phyloP scores from a whole-genome alignment of 768 basidiomycete species.

The Leucocoprinus sp. region DNA sequence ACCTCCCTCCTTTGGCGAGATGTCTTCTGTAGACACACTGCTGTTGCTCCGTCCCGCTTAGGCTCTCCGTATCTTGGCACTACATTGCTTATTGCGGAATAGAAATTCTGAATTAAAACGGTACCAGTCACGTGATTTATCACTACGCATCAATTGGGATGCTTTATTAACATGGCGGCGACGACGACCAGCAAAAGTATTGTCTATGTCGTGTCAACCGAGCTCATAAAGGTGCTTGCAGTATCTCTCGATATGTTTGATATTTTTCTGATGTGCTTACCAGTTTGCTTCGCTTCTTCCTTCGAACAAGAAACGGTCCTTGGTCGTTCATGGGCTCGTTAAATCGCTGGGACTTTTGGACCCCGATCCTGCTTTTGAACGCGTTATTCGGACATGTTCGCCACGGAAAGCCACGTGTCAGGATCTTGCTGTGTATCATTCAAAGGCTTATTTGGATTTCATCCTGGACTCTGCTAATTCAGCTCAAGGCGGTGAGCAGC shows the following conservation, averaged over 20 bases:
- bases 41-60: no score
- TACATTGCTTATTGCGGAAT: no score
- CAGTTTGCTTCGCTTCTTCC: slow-evolving; percentile 48
- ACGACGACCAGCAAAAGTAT: slow-evolving; percentile 14
- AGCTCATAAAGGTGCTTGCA: slow-evolving; percentile 40
- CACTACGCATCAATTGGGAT: no score
- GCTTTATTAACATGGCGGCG: background rate
- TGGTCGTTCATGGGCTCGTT: slow-evolving; percentile 58
- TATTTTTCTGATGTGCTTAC: background rate
- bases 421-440: slow-evolving; percentile 64
- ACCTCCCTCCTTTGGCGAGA: no score
- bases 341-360: slow-evolving; percentile 43
- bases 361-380: slow-evolving; percentile 17
- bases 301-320: slow-evolving; percentile 59
- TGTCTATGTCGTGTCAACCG: slow-evolving; percentile 49
- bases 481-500: background rate
- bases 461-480: slow-evolving; percentile 33
- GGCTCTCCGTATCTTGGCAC: no score
- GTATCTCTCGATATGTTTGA: background rate
- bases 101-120: no score
- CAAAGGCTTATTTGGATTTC: slow-evolving; percentile 58
- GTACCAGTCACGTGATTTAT: no score
- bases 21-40: no score
- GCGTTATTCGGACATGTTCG: slow-evolving; percentile 37
- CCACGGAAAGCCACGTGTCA: slow-evolving; percentile 46